Evolutionary conservation across 352 stramenopile species (phyloP).

Genomic region (Globisporangium spiculum): DNA sequence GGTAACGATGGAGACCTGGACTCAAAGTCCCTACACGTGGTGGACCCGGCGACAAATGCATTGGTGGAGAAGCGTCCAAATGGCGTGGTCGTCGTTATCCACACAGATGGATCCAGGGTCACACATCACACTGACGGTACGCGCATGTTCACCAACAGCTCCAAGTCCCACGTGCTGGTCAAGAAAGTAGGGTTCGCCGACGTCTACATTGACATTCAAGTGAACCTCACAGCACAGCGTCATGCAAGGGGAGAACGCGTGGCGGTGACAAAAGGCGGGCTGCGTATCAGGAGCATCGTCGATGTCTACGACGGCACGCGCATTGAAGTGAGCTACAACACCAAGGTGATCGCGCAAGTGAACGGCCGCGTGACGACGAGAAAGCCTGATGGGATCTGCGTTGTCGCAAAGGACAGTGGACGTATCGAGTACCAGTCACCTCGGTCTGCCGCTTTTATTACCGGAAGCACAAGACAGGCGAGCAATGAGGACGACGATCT

Average conservation of each 20-base stretch:
- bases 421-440: slow-evolving; percentile 52
- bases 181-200: slow-evolving; percentile 50
- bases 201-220: slow-evolving; percentile 66
- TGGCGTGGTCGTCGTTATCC: slow-evolving; percentile 61
- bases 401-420: slow-evolving; percentile 72
- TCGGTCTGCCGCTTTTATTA: not conserved
- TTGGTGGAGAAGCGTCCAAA: slow-evolving; percentile 47
- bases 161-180: slow-evolving; percentile 51
- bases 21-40: slow-evolving; percentile 23
- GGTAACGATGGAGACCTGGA: slow-evolving; percentile 13
- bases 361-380: slow-evolving; percentile 55
- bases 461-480: not conserved
- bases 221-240: slow-evolving; percentile 54
- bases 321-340: slow-evolving; percentile 74
- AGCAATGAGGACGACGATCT: slow-evolving; percentile 50
- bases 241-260: slow-evolving; percentile 58
- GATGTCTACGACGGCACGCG: slow-evolving; percentile 51
- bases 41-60: slow-evolving; percentile 72
- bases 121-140: slow-evolving; percentile 71
- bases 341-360: slow-evolving; percentile 69
- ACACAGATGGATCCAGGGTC: slow-evolving; percentile 52
- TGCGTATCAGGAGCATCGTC: slow-evolving; percentile 53
- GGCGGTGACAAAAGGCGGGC: slow-evolving; percentile 65
- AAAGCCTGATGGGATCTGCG: slow-evolving; percentile 40
- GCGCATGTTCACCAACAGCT: slow-evolving; percentile 47